A percentile compares a stretch with the other conserved stretches of the same genome.
Evolutionary conservation across 1,139 yeast species (phyloP).

Genomic region (Zygoascus meyerae): DNA sequence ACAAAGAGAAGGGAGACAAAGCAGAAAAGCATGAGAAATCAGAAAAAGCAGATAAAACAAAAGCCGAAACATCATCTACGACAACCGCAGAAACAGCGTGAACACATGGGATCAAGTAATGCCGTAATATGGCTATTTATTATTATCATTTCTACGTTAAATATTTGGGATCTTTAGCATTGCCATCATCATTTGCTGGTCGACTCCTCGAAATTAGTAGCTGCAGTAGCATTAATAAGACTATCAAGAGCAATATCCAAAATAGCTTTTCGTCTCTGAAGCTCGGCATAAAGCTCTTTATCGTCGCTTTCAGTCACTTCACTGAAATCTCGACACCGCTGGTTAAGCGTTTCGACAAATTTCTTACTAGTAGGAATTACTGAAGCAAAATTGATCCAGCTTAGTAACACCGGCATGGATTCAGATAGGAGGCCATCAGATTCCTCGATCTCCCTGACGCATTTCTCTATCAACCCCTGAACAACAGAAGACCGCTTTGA

Average conservation of each 20-base stretch:
- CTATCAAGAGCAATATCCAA: conserved; percentile 2
- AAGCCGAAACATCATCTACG: conserved; percentile 9
- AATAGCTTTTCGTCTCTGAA: conserved; percentile 1
- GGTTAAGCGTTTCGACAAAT: conserved; percentile 15
- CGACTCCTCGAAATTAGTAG: no score
- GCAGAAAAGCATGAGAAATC: background rate
- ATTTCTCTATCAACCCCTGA: conserved; percentile 36
- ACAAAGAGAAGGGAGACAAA: conserved; percentile 5
- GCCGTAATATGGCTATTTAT: background rate
- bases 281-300: background rate
- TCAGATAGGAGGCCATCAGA: conserved; percentile 21
- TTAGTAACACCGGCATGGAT: conserved; percentile 43
- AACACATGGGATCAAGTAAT: no score
- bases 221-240: background rate
- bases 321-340: conserved; percentile 3
- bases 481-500: conserved; percentile 39
- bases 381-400: conserved; percentile 51
- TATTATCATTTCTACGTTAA: background rate
- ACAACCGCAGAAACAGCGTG: background rate
- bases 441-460: conserved; percentile 29
- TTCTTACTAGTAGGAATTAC: conserved; percentile 35
- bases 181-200: no score
- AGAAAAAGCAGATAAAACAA: background rate
- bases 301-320: background rate
- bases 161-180: background rate